Evolutionary conservation across 345 rosid genomes (phyloP).

Genomic region (Aquilaria yunnanensis): DNA sequence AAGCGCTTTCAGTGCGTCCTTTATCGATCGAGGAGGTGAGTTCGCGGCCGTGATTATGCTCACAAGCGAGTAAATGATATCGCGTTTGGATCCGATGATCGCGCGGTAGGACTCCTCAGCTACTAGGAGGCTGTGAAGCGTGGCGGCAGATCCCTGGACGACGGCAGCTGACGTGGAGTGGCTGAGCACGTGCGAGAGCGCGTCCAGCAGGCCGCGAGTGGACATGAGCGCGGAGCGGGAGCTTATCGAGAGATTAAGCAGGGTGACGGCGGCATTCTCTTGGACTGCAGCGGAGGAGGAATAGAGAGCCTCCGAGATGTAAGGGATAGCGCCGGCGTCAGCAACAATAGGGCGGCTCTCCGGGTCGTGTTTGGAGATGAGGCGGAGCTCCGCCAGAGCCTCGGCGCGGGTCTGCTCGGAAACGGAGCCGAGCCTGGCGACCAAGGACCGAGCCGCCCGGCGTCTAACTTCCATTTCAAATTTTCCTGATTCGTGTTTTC

Average conservation of each 20-base stretch:
- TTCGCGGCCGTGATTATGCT: slow-evolving; percentile 42
- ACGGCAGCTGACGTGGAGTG: slow-evolving; percentile 61
- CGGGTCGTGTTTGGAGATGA: slow-evolving; percentile 68
- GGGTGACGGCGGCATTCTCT: slow-evolving; percentile 87
- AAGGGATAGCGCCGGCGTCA: slow-evolving; percentile 82
- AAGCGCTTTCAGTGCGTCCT: slow-evolving; percentile 82
- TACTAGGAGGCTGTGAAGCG: slow-evolving; percentile 65
- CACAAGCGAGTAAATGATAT: slow-evolving; percentile 64
- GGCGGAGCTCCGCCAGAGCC: slow-evolving; percentile 70
- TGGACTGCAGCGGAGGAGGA: slow-evolving; percentile 52
- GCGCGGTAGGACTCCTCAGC: slow-evolving; percentile 82
- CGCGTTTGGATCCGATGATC: slow-evolving; percentile 80
- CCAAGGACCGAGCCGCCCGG: slow-evolving; percentile 52
- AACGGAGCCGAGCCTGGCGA: slow-evolving; percentile 70
- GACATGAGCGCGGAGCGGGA: slow-evolving; percentile 68
- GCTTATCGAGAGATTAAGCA: slow-evolving; percentile 73
- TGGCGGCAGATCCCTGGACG: slow-evolving; percentile 81
- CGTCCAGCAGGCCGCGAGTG: slow-evolving; percentile 81
- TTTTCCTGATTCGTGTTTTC: too few species aligned
- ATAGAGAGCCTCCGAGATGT: slow-evolving; percentile 73
- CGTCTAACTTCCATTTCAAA: slow-evolving; percentile 62
- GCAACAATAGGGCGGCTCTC: slow-evolving; percentile 59
- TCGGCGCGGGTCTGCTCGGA: slow-evolving; percentile 67
- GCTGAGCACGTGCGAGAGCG: slow-evolving; percentile 73
- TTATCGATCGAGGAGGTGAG: slow-evolving; percentile 68